Evolutionary conservation across 352 stramenopile species (phyloP), one percentile per base, ranked within the genome.

Genomic region (Phytophthora ramorum): DNA sequence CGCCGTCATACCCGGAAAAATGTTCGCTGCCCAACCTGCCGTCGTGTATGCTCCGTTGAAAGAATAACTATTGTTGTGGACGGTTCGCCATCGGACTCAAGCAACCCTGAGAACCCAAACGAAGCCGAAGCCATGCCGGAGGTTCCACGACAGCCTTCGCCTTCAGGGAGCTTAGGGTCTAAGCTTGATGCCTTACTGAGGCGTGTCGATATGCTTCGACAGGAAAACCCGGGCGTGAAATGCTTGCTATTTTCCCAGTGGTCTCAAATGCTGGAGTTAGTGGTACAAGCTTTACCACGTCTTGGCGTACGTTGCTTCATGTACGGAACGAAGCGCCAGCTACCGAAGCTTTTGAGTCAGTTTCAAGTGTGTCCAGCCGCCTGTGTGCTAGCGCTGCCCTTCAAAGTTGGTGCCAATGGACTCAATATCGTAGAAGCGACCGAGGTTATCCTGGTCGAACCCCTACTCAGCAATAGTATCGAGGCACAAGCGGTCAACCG

Each of bases 401-500:
- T 97, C 35, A 96, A 96, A 68, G 77, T 96, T 28, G 93, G 89
- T 20, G 92, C 90, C 2, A 96, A 97, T 59, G 93, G 94, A 8
- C 75, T 98, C n/a, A 98, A 96, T 55, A 71, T 98, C 2, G 76
- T 97, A 7, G 90, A 98, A 45, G 92, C 92, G n/a, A 97, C 83
- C 2, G 90, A 98, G 54, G 83, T 97, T 3, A 77, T 98, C 53
- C 87, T 98, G 28, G 64, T 98, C n/a, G 91, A 98, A 57, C 92
- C 92, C 7, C 68, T 97, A 4, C 63, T 98, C 44, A 97, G 97
- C 64, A 66, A 65, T 17, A 88, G 83, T 34, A 85, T 97, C 8
- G 92, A 98, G 66, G 73, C 70, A 8, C 90, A 97, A 64, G 90
- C 90, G 28, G 95, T 98, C 45, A 96, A 93, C 63, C 84, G 92